Evolutionary conservation across 257 asterid species (phyloP).

Genomic region (Nicotiana obtusifolia): DNA sequence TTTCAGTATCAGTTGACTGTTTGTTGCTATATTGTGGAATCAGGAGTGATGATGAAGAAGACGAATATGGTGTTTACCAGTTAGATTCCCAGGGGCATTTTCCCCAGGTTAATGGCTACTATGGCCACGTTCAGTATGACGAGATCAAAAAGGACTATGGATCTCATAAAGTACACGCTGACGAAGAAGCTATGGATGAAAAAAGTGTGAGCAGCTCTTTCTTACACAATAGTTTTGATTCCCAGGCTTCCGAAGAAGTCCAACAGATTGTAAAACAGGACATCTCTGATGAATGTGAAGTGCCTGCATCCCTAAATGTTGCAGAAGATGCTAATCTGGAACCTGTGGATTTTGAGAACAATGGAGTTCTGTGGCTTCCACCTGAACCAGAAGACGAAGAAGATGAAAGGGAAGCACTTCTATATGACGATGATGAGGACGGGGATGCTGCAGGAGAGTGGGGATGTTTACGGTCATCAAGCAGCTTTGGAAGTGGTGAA

Average conservation of each 20-base stretch:
- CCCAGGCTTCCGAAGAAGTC: constrained; percentile 49
- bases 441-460: constrained; percentile 82
- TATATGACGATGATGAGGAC: constrained; percentile 67
- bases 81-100: constrained; percentile 42
- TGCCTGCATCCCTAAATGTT: constrained; percentile 59
- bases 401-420: constrained; percentile 70
- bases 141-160: constrained; percentile 46
- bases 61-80: constrained; percentile 49
- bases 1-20: constrained; percentile 1
- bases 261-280: constrained; percentile 43
- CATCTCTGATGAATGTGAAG: constrained; percentile 64
- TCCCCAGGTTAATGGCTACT: constrained; percentile 52
- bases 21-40: constrained; percentile 12
- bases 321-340: constrained; percentile 57
- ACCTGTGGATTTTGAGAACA: constrained; percentile 86
- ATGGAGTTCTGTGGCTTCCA: constrained; percentile 95
- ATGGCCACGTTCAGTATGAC: constrained; percentile 42
- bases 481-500: constrained; percentile 84
- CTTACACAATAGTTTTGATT: constrained; percentile 34
- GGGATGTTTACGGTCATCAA: constrained; percentile 55
- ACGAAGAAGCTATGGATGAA: constrained; percentile 49
- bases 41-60: constrained; percentile 84
- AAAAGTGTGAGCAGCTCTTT: constrained; percentile 41
- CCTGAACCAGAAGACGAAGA: constrained; percentile 98
- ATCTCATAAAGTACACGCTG: constrained; percentile 54